These are phyloP conservation scores for Moesziomyces parantarcticus DNA, from an alignment of 1,284 basidiomycete genomes.

Conservation along the genomic window DNA sequence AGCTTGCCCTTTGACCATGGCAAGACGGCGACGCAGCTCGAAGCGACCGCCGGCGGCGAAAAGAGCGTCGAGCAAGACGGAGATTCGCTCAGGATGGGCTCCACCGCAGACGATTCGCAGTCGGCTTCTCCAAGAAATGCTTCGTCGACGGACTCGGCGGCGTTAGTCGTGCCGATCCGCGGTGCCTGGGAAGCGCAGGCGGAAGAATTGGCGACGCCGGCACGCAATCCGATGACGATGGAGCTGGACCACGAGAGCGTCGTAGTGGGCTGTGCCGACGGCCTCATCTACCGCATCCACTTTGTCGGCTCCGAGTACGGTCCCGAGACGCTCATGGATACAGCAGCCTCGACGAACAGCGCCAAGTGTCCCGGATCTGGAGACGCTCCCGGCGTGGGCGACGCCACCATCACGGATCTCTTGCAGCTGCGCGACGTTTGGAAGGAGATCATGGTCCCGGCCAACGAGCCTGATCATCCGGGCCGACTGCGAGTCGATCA, in stretches of 20 bases:
- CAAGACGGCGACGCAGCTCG: constrained; percentile 36
- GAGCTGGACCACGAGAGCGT: constrained; percentile 58
- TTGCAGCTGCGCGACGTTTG: constrained; percentile 54
- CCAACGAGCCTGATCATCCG: constrained; percentile 39
- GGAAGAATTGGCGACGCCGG: constrained; percentile 32
- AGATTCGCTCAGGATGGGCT: neutral
- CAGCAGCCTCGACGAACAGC: neutral
- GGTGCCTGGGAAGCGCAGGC: constrained; percentile 55
- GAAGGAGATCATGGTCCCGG: constrained; percentile 55
- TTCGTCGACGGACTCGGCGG: neutral
- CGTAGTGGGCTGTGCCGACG: constrained; percentile 59
- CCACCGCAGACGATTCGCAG: too few species aligned
- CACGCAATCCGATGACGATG: constrained; percentile 60
- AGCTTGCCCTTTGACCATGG: constrained; percentile 46
- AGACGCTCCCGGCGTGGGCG: constrained; percentile 24
- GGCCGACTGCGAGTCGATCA: constrained; percentile 32
- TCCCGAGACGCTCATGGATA: constrained; percentile 18
- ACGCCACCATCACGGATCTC: constrained; percentile 52
- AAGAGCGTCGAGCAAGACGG: neutral
- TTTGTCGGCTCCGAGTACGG: constrained; percentile 55
- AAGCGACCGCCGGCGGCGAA: neutral
- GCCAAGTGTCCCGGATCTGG: neutral
- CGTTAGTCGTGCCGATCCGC: constrained; percentile 38
- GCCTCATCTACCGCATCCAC: constrained; percentile 55
- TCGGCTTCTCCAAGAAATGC: neutral